Percentiles rank a stretch among this genome's conserved stretches.
Conservation (phyloP, 2,329 filamentous ascomycete species). For the Rutstroemia sp. region DNA sequence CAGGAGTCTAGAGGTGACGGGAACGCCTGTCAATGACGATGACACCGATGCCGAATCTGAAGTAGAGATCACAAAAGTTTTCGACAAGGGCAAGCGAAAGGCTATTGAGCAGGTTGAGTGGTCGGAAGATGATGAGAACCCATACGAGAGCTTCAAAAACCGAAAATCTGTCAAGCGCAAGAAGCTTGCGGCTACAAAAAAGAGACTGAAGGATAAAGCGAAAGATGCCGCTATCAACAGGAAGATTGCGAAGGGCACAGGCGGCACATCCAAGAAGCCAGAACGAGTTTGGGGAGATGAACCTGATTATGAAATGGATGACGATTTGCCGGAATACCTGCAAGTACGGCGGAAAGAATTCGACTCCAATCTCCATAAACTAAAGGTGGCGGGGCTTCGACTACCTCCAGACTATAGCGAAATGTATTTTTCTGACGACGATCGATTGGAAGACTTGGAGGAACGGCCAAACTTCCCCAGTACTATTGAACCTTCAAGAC, state of each 20-base stretch:
- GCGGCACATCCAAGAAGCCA: conserved; percentile 16
- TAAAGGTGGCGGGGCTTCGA: conserved; percentile 63
- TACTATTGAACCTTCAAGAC: conserved; percentile 55
- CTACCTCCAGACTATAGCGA: conserved; percentile 72
- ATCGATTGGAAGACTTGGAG: conserved; percentile 50
- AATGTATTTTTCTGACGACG: conserved; percentile 69
- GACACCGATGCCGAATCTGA: conserved; percentile 13
- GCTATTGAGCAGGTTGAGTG: conserved; percentile 37
- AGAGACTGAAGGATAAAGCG: conserved; percentile 36
- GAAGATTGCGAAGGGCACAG: conserved; percentile 20
- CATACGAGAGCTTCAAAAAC: conserved; percentile 59
- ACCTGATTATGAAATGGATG: conserved; percentile 26
- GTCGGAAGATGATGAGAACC: conserved; percentile 41
- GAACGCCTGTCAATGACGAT: conserved; percentile 11
- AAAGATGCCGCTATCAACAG: conserved; percentile 31
- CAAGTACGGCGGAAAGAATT: conserved; percentile 61
- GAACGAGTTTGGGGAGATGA: conserved; percentile 24
- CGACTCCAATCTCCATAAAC: conserved; percentile 48
- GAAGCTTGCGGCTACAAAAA: conserved; percentile 40
- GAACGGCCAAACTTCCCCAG: conserved; percentile 64
- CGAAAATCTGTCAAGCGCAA: conserved; percentile 47
- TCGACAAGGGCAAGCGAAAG: conserved; percentile 21
- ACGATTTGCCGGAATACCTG: conserved; percentile 62
- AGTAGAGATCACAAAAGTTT: conserved; percentile 13
- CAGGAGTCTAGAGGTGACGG: conserved; percentile 16